Base-by-base conservation (phyloP, 78 protist genomes). In the Guillardia theta region DNA sequence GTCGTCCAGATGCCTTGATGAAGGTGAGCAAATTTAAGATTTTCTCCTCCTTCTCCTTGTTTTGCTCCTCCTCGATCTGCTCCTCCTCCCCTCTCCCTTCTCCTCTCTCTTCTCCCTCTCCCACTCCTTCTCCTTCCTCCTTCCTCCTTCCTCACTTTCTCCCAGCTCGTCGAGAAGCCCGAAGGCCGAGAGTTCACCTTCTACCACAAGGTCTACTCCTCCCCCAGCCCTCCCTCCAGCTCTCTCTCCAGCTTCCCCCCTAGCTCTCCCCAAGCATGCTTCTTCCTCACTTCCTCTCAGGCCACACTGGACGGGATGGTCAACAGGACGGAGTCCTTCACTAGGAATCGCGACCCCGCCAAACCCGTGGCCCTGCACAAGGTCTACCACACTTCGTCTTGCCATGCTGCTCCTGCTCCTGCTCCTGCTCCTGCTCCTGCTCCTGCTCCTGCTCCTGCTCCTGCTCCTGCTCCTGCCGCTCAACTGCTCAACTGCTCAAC, bases 171-270 rank as follows among this genome's bases (percentile, higher is more conserved):
- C 46, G 83, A 70, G 41, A 24, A 33, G 83, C 83, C 83, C 6
- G 1, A 24, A 22, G 83, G 83, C 41, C 9, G 22, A 24, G 83
- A 70, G 83, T 33, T 70, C 8, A 24, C 41, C 41, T 33, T 70
- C 45, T 70, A 33, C 83, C 83, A 70, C 83, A 70, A 70, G 83
- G n/a, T n/a, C n/a, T n/a, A n/a, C n/a, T n/a, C n/a, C n/a, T n/a
- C n/a, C n/a, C n/a, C n/a, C n/a, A n/a, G n/a, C n/a, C n/a, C n/a
- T n/a, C n/a, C n/a, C n/a, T n/a, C n/a, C n/a, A n/a, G n/a, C n/a
- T n/a, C n/a, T n/a, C n/a, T n/a, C n/a, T n/a, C n/a, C n/a, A n/a
- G n/a, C n/a, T n/a, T n/a, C n/a, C n/a, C n/a, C n/a, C n/a, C n/a
- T n/a, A n/a, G n/a, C n/a, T n/a, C n/a, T n/a, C n/a, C n/a, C n/a